These are phyloP conservation scores for Thuidium tamariscinum DNA, from an alignment of 225 moss, liverwort and hornwort genomes.

Conservation along the genomic window DNA sequence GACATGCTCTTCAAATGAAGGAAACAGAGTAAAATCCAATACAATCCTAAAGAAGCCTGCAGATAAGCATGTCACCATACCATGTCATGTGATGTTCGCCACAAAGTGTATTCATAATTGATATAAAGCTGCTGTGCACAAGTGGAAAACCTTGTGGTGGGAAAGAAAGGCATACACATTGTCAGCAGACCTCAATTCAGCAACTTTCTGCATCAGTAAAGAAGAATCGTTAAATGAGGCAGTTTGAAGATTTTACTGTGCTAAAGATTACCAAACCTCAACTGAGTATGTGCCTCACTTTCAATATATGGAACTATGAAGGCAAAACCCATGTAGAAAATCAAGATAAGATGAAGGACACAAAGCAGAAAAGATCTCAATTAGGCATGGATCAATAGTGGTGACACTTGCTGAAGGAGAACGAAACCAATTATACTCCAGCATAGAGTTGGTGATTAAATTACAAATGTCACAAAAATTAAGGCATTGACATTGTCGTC, in stretches of 20 bases:
- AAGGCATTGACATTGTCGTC: background rate
- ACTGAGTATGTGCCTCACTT: background rate
- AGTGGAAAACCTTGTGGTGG: conserved; percentile 46
- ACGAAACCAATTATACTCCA: background rate
- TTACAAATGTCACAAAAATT: background rate
- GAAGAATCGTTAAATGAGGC: background rate
- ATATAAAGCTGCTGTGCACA: background rate
- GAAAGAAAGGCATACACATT: conserved; percentile 76
- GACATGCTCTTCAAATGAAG: background rate
- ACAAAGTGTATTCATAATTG: background rate
- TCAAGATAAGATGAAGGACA: background rate
- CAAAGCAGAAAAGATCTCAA: background rate
- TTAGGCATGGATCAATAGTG: background rate
- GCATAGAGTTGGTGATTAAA: background rate
- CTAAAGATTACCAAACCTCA: background rate
- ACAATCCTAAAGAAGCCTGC: background rate
- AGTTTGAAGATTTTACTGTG: background rate
- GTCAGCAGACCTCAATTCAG: conserved; percentile 62
- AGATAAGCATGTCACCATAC: background rate
- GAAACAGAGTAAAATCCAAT: background rate
- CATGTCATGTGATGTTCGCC: background rate
- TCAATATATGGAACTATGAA: background rate
- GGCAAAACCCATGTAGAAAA: background rate
- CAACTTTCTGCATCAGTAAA: conserved; percentile 47
- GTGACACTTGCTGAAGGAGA: background rate